A percentile compares a stretch with the other conserved stretches of the same genome.
These are phyloP conservation scores for Acer negundo DNA, from an alignment of 345 rosid species.

Conservation along the genomic window DNA sequence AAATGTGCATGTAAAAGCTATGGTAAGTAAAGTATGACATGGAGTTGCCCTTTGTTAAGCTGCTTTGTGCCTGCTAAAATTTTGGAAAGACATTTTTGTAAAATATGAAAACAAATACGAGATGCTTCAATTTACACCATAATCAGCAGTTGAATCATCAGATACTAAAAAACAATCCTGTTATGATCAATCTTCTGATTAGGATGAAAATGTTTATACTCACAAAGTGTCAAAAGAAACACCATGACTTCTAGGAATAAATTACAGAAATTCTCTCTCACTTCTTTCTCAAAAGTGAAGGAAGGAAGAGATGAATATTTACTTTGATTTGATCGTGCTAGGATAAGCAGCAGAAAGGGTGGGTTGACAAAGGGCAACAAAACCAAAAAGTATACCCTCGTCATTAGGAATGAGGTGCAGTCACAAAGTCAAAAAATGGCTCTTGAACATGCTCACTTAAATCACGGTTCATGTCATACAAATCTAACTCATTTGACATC, in stretches of 20 bases:
- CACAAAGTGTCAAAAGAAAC: background rate
- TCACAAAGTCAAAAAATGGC: background rate
- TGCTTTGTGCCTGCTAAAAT: background rate
- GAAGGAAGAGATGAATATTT: background rate
- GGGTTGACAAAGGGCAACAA: background rate
- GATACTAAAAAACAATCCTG: background rate
- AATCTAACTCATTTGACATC: background rate
- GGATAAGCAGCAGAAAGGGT: background rate
- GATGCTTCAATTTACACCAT: background rate
- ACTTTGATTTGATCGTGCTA: background rate
- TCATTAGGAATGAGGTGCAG: background rate
- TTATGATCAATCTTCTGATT: slow-evolving; percentile 1
- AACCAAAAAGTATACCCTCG: background rate
- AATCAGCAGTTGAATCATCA: background rate
- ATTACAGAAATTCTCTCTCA: background rate
- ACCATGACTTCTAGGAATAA: background rate
- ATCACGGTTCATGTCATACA: background rate
- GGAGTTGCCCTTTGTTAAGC: slow-evolving; percentile 3
- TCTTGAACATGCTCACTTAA: background rate
- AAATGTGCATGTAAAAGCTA: background rate
- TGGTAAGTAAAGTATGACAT: background rate
- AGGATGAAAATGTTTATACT: background rate
- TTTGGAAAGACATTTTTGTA: background rate
- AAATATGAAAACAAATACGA: background rate
- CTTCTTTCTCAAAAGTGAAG: background rate